Percentiles rank a stretch among this genome's conserved stretches.
phyloP scores from a whole-genome alignment of 805 yeast species.

The Suhomyces vadensis region DNA sequence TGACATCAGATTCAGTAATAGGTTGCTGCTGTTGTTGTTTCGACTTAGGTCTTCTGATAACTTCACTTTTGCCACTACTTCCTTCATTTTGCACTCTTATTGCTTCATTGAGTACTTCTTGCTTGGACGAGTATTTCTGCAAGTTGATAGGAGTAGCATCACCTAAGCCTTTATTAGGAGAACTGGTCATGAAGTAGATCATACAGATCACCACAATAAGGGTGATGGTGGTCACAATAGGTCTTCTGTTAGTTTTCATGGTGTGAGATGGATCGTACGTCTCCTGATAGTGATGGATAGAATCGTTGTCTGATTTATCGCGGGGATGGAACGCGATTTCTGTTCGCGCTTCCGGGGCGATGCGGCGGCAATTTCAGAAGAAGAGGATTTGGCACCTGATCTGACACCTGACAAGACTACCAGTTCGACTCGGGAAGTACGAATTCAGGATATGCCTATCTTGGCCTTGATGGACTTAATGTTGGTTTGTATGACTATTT shows the following conservation, averaged over 20 bases:
- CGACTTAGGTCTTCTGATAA: neutral
- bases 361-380: too few species aligned
- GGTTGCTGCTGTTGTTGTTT: neutral
- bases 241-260: slow-evolving; percentile 28
- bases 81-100: neutral
- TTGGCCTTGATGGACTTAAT: too few species aligned
- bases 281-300: too few species aligned
- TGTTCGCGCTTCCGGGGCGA: too few species aligned
- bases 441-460: too few species aligned
- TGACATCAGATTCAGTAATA: neutral
- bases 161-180: slow-evolving; percentile 22
- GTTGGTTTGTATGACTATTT: too few species aligned
- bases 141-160: slow-evolving; percentile 23
- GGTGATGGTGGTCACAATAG: slow-evolving; percentile 26
- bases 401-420: too few species aligned
- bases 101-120: slow-evolving; percentile 4
- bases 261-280: slow-evolving; percentile 3
- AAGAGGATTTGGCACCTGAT: too few species aligned
- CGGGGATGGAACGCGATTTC: too few species aligned
- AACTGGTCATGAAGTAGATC: slow-evolving; percentile 28
- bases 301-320: slow-evolving; percentile 5
- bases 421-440: too few species aligned
- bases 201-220: slow-evolving; percentile 26
- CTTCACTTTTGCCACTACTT: neutral
- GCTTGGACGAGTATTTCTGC: slow-evolving; percentile 9